Evolutionary conservation across 352 stramenopile genomes (phyloP), one percentile per base, ranked within the genome.

Genomic region (Pythium scleroteichum): DNA sequence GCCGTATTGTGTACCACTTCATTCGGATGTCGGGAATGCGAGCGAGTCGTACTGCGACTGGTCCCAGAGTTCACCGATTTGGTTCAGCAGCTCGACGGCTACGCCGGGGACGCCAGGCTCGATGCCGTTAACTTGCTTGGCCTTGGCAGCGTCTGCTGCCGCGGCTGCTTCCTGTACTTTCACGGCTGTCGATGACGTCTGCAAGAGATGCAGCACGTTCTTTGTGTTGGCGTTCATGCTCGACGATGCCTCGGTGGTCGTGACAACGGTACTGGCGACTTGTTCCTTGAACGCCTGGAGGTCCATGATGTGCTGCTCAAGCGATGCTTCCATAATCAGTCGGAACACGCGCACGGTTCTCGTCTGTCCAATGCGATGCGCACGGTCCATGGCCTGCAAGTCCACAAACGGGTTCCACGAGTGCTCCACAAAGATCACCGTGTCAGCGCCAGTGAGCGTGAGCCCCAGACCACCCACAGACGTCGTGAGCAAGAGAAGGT

Each of bases 361-460:
- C 26, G 68, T 80, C 57, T 95, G 86, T 0, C 86, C 86, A 38
- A 95, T 82, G 6, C 86, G 84, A 50, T 95, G 86, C 16, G 82
- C 84, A 29, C 86, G 74, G 64, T 95, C 86, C 86, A 96, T 97
- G 12, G 89, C 93, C 64, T 98, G 94, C 40, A 98, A 44, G 68
- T 99, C 97, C 32, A 97, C 87, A 67, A 97, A 96, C 19, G 97
- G 97, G 65, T 99, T 99, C 94, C 96, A 99, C 53, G 97, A 95
- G 59, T 98, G 92, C 72, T 99, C 97, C 1, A 99, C 67, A 65
- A 99, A 99, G 35, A 99, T 96, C 9, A 99, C 97, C 0, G 91
- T 99, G 71, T 99, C 95, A 4, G 97, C 97, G 12, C 87, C 91
- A 7, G 94, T 98, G 44, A 99, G 79, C 56, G 98, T 99, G 7